Evolutionary conservation across 2,329 filamentous ascomycete genomes (phyloP).

Genomic region (Pseudodiploospora longispora): DNA sequence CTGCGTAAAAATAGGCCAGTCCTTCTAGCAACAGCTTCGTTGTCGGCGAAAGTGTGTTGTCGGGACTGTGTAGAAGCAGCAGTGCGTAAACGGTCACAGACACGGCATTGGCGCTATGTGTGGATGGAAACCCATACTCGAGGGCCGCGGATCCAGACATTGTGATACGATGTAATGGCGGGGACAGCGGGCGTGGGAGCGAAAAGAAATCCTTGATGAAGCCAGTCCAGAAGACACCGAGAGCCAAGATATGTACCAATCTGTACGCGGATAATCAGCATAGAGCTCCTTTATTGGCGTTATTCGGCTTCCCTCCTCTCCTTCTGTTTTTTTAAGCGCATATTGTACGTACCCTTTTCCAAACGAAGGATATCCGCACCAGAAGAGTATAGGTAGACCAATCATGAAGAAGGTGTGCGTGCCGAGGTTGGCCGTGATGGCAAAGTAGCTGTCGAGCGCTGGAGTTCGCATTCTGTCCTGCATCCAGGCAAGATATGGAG

Average conservation of each 20-base stretch:
- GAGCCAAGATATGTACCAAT: conserved; percentile 67
- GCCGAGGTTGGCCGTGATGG: conserved; percentile 88
- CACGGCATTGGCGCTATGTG: conserved; percentile 93
- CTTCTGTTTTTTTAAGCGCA: background rate
- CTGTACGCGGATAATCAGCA: conserved; percentile 27
- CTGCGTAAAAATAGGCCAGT: conserved; percentile 73
- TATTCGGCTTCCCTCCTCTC: conserved; percentile 7
- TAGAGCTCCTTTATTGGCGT: background rate
- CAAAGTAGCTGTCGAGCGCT: conserved; percentile 90
- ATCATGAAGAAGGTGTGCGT: conserved; percentile 99
- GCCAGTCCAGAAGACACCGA: conserved; percentile 79
- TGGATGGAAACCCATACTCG: conserved; percentile 96
- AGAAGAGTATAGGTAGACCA: conserved; percentile 87
- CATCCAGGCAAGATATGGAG: conserved; percentile 81
- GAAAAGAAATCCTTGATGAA: conserved; percentile 93
- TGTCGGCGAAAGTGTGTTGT: conserved; percentile 51
- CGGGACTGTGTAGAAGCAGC: conserved; percentile 57
- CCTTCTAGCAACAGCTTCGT: conserved; percentile 56
- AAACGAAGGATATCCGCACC: conserved; percentile 81
- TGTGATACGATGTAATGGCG: conserved; percentile 86
- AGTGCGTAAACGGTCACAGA: conserved; percentile 85
- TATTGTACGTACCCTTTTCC: conserved; percentile 67
- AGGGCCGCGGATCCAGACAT: conserved; percentile 94
- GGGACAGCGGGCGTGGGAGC: conserved; percentile 82
- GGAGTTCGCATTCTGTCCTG: conserved; percentile 76